A percentile compares a stretch with the other conserved stretches of the same genome.
Evolutionary conservation across 306 rosid species (phyloP).

Genomic region (Begonia masoniana): DNA sequence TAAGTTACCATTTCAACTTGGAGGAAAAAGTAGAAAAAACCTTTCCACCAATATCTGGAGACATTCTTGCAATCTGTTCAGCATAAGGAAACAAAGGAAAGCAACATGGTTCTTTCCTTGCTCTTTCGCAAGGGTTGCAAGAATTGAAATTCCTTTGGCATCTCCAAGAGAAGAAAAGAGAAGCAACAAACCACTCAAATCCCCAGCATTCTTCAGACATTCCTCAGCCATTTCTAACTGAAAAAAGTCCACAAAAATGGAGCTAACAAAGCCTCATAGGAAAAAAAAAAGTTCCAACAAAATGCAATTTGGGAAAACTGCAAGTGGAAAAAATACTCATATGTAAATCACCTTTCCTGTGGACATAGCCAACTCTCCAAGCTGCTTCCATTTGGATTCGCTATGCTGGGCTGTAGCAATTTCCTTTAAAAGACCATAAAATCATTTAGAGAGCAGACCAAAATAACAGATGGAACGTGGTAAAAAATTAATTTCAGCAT

Average conservation of each 20-base stretch:
- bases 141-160: slow-evolving; percentile 76
- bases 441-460: slow-evolving; percentile 5
- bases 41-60: slow-evolving; percentile 89
- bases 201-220: slow-evolving; percentile 82
- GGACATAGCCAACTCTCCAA: slow-evolving; percentile 98
- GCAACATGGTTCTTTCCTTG: slow-evolving; percentile 99
- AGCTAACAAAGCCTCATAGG: too few species aligned
- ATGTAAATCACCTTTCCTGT: slow-evolving; percentile 57
- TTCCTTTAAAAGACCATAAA: slow-evolving; percentile 29
- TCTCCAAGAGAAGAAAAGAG: slow-evolving; percentile 98
- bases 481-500: too few species aligned
- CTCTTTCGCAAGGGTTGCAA: slow-evolving; percentile 86
- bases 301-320: too few species aligned
- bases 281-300: too few species aligned
- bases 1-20: background rate
- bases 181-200: slow-evolving; percentile 86
- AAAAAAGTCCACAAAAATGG: too few species aligned
- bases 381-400: slow-evolving; percentile 96
- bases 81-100: slow-evolving; percentile 83
- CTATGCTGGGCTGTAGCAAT: slow-evolving; percentile 83
- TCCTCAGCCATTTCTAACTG: slow-evolving; percentile 99
- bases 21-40: slow-evolving; percentile 18
- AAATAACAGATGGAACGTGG: background rate
- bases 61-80: slow-evolving; percentile 92
- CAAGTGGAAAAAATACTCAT: background rate